Percentiles rank a stretch among this genome's conserved stretches.
phyloP scores from a whole-genome alignment of 2,329 filamentous ascomycete genomes.

The Sarocladium kiliense region DNA sequence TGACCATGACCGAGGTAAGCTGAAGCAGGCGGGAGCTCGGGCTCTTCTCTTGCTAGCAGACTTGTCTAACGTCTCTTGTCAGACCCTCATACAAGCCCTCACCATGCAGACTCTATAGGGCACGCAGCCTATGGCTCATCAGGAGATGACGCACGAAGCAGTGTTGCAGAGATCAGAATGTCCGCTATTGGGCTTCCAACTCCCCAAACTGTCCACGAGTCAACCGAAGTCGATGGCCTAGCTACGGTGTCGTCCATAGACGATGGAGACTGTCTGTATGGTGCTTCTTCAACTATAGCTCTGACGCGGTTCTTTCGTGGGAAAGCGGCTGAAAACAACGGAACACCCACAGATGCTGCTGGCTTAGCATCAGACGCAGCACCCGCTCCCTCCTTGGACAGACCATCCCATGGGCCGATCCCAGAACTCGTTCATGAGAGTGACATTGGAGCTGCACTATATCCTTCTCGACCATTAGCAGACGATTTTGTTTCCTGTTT shows the following conservation, averaged over 20 bases:
- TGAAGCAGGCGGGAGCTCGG: not conserved
- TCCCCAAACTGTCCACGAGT: not conserved
- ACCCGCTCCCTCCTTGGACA: not conserved
- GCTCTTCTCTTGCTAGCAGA: not conserved
- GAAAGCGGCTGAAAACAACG: constrained; percentile 1
- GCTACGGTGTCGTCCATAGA: not conserved
- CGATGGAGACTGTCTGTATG: constrained; percentile 3
- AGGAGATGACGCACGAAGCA: not conserved
- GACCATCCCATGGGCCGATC: not conserved
- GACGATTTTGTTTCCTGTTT: constrained; percentile 1
- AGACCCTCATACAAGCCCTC: not conserved
- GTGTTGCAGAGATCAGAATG: not conserved
- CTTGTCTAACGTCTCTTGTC: not conserved
- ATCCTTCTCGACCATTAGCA: not conserved
- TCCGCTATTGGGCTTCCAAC: constrained; percentile 1
- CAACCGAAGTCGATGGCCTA: not conserved
- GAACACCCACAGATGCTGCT: not conserved
- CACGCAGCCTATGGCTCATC: not conserved
- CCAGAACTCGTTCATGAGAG: not conserved
- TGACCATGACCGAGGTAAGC: not conserved
- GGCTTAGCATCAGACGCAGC: not conserved
- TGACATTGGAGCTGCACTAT: not conserved
- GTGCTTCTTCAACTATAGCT: constrained; percentile 1
- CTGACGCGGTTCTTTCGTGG: constrained; percentile 6
- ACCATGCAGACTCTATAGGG: not conserved